Conservation (phyloP, 2,329 filamentous ascomycete species). For the Fusarium newnesense region DNA sequence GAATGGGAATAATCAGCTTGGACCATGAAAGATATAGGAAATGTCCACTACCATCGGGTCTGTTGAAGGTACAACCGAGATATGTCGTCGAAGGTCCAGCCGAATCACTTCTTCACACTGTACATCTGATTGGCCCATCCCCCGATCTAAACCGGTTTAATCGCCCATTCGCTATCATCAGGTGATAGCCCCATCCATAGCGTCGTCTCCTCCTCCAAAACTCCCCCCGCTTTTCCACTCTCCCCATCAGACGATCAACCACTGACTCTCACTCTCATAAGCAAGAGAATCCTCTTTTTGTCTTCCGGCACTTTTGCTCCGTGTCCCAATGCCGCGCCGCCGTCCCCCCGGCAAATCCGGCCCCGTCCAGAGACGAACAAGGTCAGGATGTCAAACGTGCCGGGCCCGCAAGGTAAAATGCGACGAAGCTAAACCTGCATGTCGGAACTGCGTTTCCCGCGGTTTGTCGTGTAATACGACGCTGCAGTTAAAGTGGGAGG, state of each 20-base stretch:
- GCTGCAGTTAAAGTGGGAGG: slow-evolving; percentile 45
- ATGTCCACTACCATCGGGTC: background rate
- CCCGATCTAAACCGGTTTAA: background rate
- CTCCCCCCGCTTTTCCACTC: slow-evolving; percentile 29
- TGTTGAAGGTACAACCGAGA: background rate
- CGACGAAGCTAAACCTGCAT: slow-evolving; percentile 36
- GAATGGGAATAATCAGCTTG: background rate
- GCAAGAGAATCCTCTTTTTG: background rate
- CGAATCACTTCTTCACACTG: slow-evolving; percentile 4
- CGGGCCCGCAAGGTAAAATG: slow-evolving; percentile 41
- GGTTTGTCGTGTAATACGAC: slow-evolving; percentile 22
- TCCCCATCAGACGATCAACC: background rate
- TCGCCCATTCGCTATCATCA: slow-evolving; percentile 6
- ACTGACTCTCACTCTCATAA: background rate
- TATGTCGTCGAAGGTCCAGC: slow-evolving; percentile 28
- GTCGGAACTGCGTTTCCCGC: slow-evolving; percentile 31
- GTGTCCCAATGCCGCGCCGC: slow-evolving; percentile 30
- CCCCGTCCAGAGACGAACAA: slow-evolving; percentile 30
- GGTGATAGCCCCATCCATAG: slow-evolving; percentile 14
- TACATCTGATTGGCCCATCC: background rate
- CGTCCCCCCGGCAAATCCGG: slow-evolving; percentile 20
- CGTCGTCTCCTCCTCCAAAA: background rate
- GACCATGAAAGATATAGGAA: background rate
- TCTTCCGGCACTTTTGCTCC: background rate
- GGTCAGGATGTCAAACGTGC: slow-evolving; percentile 40